These are phyloP conservation scores for Periconia macrospinosa DNA, from an alignment of 2,329 filamentous ascomycete species.

Conservation along the genomic window DNA sequence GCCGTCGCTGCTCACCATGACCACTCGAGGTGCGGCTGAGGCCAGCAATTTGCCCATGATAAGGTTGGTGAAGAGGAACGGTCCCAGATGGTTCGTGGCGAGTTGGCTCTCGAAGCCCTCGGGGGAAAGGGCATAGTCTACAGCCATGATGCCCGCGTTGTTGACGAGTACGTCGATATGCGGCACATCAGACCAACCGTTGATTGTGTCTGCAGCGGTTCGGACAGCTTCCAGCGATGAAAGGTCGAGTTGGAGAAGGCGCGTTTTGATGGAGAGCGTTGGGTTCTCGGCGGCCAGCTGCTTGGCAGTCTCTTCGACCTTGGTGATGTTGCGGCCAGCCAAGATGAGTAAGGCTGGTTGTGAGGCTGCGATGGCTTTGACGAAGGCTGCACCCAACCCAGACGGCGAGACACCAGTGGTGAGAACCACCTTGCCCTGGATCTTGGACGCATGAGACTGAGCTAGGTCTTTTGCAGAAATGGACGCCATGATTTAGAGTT, in stretches of 20 bases:
- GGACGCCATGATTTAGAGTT: too few relatives aligned
- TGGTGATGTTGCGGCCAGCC: slow-evolving; percentile 10
- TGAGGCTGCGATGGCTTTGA: slow-evolving; percentile 11
- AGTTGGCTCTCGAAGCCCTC: slow-evolving; percentile 50
- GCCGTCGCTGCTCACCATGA: too few relatives aligned
- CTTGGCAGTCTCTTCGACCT: neutral
- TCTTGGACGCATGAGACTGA: too few relatives aligned
- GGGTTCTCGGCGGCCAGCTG: slow-evolving; percentile 8
- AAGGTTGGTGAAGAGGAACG: slow-evolving; percentile 44
- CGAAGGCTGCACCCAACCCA: slow-evolving; percentile 12
- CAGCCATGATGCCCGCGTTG: slow-evolving; percentile 39
- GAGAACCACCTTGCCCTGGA: too few relatives aligned
- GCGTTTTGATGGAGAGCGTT: slow-evolving; percentile 7
- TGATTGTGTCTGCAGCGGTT: slow-evolving; percentile 26
- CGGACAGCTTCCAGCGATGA: slow-evolving; percentile 28
- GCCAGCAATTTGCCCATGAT: too few relatives aligned
- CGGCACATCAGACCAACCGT: slow-evolving; percentile 16
- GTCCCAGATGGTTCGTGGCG: slow-evolving; percentile 49
- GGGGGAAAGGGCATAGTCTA: slow-evolving; percentile 20
- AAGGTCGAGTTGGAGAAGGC: slow-evolving; percentile 29
- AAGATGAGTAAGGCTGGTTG: slow-evolving; percentile 14
- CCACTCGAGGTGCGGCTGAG: too few relatives aligned
- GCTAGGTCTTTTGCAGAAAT: too few relatives aligned
- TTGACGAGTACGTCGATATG: slow-evolving; percentile 41
- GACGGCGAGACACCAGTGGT: slow-evolving; percentile 21